Percentiles rank a stretch among this genome's conserved stretches.
Evolutionary conservation across 2,329 filamentous ascomycete species (phyloP).

Genomic region (Alternaria viburni): DNA sequence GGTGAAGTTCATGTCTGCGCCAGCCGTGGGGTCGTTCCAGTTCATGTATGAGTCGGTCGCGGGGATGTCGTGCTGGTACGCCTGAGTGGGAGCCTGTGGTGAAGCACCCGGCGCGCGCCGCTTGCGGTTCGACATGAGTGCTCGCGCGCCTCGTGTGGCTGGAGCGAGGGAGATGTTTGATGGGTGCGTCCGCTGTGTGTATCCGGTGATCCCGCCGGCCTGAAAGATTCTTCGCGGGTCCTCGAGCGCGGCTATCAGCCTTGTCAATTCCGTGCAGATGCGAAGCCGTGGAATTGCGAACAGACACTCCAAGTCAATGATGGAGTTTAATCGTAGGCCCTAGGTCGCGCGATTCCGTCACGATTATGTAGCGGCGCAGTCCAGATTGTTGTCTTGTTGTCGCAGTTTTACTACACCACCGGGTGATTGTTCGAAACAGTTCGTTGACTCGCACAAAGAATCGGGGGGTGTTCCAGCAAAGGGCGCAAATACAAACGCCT

Average conservation of each 20-base stretch:
- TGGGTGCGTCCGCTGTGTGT: constrained; percentile 2
- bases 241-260: constrained; percentile 6
- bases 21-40: constrained; percentile 40
- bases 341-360: constrained; percentile 1
- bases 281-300: constrained; percentile 2
- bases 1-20: constrained; percentile 39
- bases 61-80: constrained; percentile 55
- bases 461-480: background rate
- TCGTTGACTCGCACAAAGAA: constrained; percentile 19
- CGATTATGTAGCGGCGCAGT: constrained; percentile 17
- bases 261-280: constrained; percentile 1
- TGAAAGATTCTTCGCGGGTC: constrained; percentile 7
- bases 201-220: background rate
- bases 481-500: constrained; percentile 4
- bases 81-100: constrained; percentile 64
- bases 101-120: constrained; percentile 74
- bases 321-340: background rate
- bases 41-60: constrained; percentile 46
- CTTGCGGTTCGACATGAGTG: constrained; percentile 62
- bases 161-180: background rate
- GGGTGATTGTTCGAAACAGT: constrained; percentile 23
- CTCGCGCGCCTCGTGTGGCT: constrained; percentile 2
- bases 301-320: background rate
- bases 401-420: constrained; percentile 18
- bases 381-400: constrained; percentile 23